Conservation (phyloP, 2,329 filamentous ascomycete species). For the Mycosphaerella arachidis region DNA sequence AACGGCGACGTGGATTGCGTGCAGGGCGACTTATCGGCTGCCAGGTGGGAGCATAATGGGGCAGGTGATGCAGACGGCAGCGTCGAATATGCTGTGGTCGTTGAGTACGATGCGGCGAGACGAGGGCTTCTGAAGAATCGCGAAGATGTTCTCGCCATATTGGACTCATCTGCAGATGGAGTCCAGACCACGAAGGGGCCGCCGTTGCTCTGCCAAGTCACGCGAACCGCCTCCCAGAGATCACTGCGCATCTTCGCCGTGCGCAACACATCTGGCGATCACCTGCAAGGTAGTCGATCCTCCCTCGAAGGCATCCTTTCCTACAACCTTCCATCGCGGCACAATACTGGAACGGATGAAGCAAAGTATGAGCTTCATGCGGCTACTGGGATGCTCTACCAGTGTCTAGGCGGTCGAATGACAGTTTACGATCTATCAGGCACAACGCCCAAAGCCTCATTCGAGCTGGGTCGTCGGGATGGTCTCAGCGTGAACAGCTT, state of each 20-base stretch:
- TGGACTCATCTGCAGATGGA: slow-evolving; percentile 27
- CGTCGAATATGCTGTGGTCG: slow-evolving; percentile 25
- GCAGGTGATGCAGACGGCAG: slow-evolving; percentile 13
- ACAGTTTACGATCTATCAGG: slow-evolving; percentile 61
- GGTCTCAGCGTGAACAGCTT: slow-evolving; percentile 55
- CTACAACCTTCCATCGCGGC: slow-evolving; percentile 21
- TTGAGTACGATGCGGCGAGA: slow-evolving; percentile 36
- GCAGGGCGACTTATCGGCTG: slow-evolving; percentile 24
- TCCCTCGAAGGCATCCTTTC: slow-evolving; percentile 19
- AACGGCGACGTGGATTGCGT: slow-evolving; percentile 31
- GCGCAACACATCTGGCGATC: slow-evolving; percentile 11
- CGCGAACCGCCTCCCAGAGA: slow-evolving; percentile 7
- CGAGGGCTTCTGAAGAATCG: slow-evolving; percentile 43
- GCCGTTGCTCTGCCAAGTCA: slow-evolving; percentile 21
- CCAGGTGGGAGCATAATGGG: slow-evolving; percentile 25
- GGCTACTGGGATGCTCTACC: slow-evolving; percentile 59
- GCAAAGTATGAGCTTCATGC: slow-evolving; percentile 42
- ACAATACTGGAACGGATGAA: slow-evolving; percentile 1
- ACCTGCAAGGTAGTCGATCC: slow-evolving; percentile 11
- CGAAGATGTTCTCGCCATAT: slow-evolving; percentile 40
- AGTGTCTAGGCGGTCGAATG: slow-evolving; percentile 53
- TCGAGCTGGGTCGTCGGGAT: slow-evolving; percentile 41
- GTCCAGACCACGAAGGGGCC: background rate
- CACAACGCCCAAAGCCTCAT: slow-evolving; percentile 57
- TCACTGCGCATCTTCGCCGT: slow-evolving; percentile 17